Conservation (phyloP, 805 yeast species). For the Hyphopichia homilentoma region DNA sequence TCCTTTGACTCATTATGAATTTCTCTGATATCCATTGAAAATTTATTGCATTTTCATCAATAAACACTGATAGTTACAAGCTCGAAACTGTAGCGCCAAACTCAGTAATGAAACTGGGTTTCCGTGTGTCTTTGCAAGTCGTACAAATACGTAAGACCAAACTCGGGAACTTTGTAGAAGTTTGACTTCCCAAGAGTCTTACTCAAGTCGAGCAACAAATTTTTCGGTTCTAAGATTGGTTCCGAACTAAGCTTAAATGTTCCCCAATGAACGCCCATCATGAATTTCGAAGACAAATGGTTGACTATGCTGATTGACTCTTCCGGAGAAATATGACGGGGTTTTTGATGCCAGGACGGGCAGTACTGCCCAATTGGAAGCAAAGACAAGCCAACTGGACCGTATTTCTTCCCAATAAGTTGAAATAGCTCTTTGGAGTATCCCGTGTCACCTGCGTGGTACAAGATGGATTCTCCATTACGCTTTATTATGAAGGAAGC, state of each 20-base stretch:
- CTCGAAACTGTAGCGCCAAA: no score
- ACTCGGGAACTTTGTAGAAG: slow-evolving; percentile 60
- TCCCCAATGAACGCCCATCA: slow-evolving; percentile 96
- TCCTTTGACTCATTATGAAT: no score
- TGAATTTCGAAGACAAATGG: slow-evolving; percentile 55
- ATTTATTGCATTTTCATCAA: no score
- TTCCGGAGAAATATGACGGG: slow-evolving; percentile 80
- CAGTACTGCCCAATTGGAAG: slow-evolving; percentile 94
- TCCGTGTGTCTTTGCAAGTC: slow-evolving; percentile 24
- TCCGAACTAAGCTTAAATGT: slow-evolving; percentile 89
- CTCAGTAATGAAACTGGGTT: slow-evolving; percentile 13
- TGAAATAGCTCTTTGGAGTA: slow-evolving; percentile 71
- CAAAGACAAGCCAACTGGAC: slow-evolving; percentile 57
- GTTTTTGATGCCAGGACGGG: slow-evolving; percentile 91
- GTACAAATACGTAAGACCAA: slow-evolving; percentile 68
- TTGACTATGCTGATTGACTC: slow-evolving; percentile 70
- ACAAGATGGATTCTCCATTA: slow-evolving; percentile 67
- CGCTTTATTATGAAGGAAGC: slow-evolving; percentile 74
- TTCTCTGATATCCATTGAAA: no score
- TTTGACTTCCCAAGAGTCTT: slow-evolving; percentile 27
- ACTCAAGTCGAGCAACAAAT: slow-evolving; percentile 51
- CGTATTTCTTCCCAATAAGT: slow-evolving; percentile 60
- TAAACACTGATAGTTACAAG: no score
- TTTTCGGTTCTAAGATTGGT: slow-evolving; percentile 79
- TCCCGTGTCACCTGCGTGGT: slow-evolving; percentile 96